Evolutionary conservation across 2,329 filamentous ascomycete species (phyloP).

Genomic region (Phialophora expanda): DNA sequence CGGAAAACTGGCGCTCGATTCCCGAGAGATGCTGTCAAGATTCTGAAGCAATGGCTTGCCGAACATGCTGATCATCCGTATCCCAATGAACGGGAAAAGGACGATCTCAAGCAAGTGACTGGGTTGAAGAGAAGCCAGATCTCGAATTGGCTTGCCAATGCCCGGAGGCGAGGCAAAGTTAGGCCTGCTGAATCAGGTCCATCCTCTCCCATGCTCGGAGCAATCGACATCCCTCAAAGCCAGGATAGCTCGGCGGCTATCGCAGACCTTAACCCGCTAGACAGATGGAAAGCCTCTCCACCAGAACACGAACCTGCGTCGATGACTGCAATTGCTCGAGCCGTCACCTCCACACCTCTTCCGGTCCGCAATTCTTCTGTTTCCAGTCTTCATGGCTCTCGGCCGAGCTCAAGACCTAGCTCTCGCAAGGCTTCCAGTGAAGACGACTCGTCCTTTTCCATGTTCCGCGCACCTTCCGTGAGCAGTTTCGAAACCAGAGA

Average conservation of each 20-base stretch:
- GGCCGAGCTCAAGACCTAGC: slow-evolving; percentile 41
- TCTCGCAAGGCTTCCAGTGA: slow-evolving; percentile 51
- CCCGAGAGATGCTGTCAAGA: slow-evolving; percentile 76
- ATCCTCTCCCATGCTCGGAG: slow-evolving; percentile 71
- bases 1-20: slow-evolving; percentile 77
- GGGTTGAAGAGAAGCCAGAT: slow-evolving; percentile 84
- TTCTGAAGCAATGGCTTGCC: slow-evolving; percentile 83
- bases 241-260: slow-evolving; percentile 52
- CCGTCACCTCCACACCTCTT: slow-evolving; percentile 56
- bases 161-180: slow-evolving; percentile 79
- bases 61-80: slow-evolving; percentile 83
- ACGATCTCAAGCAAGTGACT: slow-evolving; percentile 75
- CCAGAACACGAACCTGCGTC: slow-evolving; percentile 72
- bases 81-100: slow-evolving; percentile 84
- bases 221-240: slow-evolving; percentile 71
- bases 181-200: slow-evolving; percentile 60
- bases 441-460: slow-evolving; percentile 57
- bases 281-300: slow-evolving; percentile 72
- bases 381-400: slow-evolving; percentile 41
- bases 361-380: slow-evolving; percentile 35
- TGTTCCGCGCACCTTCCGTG: slow-evolving; percentile 58
- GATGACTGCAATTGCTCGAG: slow-evolving; percentile 67
- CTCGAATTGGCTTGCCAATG: slow-evolving; percentile 90
- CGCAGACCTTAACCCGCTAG: slow-evolving; percentile 65
- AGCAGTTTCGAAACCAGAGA: slow-evolving; percentile 61